Conservation (phyloP, 768 basidiomycete species). For the Mycena sanguinolenta region DNA sequence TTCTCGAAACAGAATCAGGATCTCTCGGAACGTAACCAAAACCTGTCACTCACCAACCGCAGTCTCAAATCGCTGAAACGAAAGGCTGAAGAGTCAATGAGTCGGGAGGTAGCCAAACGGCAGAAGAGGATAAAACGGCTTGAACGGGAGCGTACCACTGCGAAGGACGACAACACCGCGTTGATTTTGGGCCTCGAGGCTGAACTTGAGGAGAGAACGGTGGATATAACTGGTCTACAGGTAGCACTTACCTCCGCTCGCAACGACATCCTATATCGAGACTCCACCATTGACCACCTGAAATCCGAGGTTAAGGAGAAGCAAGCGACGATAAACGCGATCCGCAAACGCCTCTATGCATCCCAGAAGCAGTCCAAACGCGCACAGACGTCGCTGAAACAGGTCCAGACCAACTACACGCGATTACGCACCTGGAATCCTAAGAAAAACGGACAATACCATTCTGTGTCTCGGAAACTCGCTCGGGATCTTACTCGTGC, state of each 20-base stretch:
- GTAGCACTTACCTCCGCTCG: neutral
- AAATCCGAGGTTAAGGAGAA: neutral
- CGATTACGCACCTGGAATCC: neutral
- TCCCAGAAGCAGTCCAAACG: neutral
- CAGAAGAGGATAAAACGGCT: constrained; percentile 7
- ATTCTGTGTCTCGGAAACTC: neutral
- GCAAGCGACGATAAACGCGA: neutral
- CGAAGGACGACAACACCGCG: neutral
- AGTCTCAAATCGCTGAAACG: no score
- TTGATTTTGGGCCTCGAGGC: neutral
- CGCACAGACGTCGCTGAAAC: neutral
- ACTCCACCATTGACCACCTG: neutral
- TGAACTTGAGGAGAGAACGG: neutral
- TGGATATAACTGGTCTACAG: neutral
- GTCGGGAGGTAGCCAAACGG: no score
- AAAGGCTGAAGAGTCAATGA: no score
- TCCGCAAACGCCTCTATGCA: neutral
- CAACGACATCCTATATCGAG: neutral
- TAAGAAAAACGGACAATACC: neutral
- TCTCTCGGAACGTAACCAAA: no score
- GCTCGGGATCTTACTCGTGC: neutral
- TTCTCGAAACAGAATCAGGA: no score
- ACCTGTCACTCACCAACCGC: no score
- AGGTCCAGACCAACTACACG: neutral
- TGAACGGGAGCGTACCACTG: neutral